Conservation (phyloP, 179 eudicot species). For the Pouteria campechiana region DNA sequence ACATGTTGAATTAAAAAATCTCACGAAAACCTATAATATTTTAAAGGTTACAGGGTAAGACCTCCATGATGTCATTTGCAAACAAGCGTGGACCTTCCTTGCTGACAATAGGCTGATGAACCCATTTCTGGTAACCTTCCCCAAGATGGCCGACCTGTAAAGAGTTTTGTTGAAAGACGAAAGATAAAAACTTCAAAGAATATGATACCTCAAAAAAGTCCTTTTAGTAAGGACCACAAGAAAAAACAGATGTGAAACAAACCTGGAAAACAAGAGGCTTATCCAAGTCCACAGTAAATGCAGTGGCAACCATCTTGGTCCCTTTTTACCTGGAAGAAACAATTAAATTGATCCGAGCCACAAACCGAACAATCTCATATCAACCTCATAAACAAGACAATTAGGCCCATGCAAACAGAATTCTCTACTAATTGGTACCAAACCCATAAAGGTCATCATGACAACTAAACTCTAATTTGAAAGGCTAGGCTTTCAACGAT, state of each 20-base stretch:
- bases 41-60: no score
- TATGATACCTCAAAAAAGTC: no score
- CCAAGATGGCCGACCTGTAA: slow-evolving; percentile 94
- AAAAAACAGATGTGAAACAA: not conserved
- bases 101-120: slow-evolving; percentile 90
- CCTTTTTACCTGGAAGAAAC: slow-evolving; percentile 2
- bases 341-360: no score
- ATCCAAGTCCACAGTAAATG: slow-evolving; percentile 65
- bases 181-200: not conserved
- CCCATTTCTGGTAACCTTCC: slow-evolving; percentile 89
- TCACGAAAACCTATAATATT: no score
- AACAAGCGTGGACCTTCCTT: slow-evolving; percentile 98
- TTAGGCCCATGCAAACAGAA: no score
- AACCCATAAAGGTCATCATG: no score
- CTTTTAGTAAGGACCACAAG: not conserved
- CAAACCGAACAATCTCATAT: no score
- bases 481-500: no score
- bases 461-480: no score
- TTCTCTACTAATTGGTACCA: no score
- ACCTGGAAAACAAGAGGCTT: slow-evolving; percentile 91
- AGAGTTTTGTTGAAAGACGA: not conserved
- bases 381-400: no score
- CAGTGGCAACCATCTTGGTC: slow-evolving; percentile 59
- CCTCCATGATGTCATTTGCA: slow-evolving; percentile 84
- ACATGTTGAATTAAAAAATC: no score